Percentiles rank a stretch among this genome's conserved stretches.
Evolutionary conservation across 192 early-diverging fungal genomes (phyloP).

Genomic region (Backusella circina): DNA sequence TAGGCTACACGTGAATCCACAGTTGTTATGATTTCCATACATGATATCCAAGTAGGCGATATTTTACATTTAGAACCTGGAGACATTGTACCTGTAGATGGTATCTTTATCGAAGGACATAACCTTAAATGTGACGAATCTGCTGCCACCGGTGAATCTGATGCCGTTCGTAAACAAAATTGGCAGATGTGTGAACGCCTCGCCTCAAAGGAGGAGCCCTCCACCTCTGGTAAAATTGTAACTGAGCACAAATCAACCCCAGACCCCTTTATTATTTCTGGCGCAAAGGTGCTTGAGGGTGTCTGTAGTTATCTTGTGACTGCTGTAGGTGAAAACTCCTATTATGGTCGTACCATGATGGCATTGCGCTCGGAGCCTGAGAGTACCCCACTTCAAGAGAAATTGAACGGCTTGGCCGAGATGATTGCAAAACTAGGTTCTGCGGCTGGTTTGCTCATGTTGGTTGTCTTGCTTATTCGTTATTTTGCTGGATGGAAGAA

Average conservation of each 20-base stretch:
- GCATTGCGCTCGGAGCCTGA: constrained; percentile 80
- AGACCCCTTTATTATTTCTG: constrained; percentile 90
- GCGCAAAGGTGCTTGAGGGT: constrained; percentile 89
- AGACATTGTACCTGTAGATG: constrained; percentile 91
- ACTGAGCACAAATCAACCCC: constrained; percentile 25
- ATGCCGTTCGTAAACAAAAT: constrained; percentile 77
- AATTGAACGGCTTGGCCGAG: constrained; percentile 85
- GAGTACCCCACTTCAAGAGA: constrained; percentile 91
- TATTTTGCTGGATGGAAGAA: constrained; percentile 66
- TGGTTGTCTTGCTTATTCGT: constrained; percentile 81
- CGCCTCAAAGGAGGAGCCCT: constrained; percentile 18
- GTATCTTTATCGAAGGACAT: constrained; percentile 74
- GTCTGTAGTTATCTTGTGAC: constrained; percentile 82
- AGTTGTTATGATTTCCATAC: constrained; percentile 63
- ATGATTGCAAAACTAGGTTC: constrained; percentile 91
- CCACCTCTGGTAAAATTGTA: background rate
- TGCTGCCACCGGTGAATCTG: constrained; percentile 90
- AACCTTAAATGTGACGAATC: constrained; percentile 90
- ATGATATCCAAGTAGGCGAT: constrained; percentile 90
- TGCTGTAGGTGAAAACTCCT: constrained; percentile 83
- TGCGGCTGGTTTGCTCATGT: constrained; percentile 78
- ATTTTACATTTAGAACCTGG: constrained; percentile 84
- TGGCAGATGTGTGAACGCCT: constrained; percentile 43
- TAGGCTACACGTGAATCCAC: constrained; percentile 69
- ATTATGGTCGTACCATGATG: constrained; percentile 89